These are phyloP conservation scores for Teratosphaeria zuluensis DNA, from an alignment of 2,329 filamentous ascomycete genomes.

Conservation along the genomic window DNA sequence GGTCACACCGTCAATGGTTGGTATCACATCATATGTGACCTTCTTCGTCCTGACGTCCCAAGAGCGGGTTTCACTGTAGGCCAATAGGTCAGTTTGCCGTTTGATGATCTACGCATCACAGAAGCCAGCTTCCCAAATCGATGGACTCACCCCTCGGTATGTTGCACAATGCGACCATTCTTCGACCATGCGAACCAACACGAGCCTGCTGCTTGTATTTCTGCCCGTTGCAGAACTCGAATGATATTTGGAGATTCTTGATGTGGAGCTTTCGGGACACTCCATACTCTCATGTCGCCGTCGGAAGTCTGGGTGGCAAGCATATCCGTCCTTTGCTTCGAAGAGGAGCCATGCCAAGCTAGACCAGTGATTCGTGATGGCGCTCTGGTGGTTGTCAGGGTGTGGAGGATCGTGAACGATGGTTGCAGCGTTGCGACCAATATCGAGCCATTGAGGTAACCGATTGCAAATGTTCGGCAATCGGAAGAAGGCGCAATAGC, in stretches of 20 bases:
- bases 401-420: constrained; percentile 88
- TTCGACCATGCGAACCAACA: constrained; percentile 99
- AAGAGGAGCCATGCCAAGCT: constrained; percentile 92
- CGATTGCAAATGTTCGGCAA: constrained; percentile 91
- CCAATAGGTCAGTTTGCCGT: background rate
- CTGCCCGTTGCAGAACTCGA: constrained; percentile 70
- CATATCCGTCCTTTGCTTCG: constrained; percentile 96
- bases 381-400: constrained; percentile 69
- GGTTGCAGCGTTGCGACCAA: constrained; percentile 83
- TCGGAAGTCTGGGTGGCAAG: constrained; percentile 84
- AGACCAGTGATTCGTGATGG: constrained; percentile 82
- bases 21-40: constrained; percentile 80
- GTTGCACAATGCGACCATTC: constrained; percentile 91
- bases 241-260: constrained; percentile 74
- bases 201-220: constrained; percentile 61
- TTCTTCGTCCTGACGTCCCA: constrained; percentile 99
- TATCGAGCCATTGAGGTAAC: constrained; percentile 94
- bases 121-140: background rate
- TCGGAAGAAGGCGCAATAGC: constrained; percentile 80
- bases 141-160: constrained; percentile 68
- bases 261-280: constrained; percentile 71
- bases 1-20: constrained; percentile 69
- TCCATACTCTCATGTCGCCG: constrained; percentile 92
- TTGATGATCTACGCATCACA: background rate
- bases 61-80: constrained; percentile 64